Percentiles rank a stretch among this genome's conserved stretches.
Evolutionary conservation across 306 rosid species (phyloP).

Genomic region (Abrus precatorius): DNA sequence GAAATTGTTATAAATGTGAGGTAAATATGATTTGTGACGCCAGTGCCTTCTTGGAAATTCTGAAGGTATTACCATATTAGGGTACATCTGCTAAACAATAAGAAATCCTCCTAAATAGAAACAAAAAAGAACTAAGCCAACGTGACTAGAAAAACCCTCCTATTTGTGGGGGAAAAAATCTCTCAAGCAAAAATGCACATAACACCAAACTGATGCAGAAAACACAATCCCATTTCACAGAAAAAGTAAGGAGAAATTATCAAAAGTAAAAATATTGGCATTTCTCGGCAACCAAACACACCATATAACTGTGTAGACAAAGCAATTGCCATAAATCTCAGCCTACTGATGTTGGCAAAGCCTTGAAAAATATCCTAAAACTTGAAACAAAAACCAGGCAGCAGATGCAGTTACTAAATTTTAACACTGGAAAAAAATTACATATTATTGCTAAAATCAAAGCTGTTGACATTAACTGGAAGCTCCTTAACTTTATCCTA

Average conservation of each 20-base stretch:
- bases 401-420: conserved; percentile 3
- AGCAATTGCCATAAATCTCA: conserved; percentile 6
- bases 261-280: background rate
- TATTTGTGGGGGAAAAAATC: background rate
- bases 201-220: conserved; percentile 18
- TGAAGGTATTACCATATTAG: background rate
- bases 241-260: background rate
- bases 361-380: background rate
- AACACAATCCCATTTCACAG: background rate
- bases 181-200: conserved; percentile 19
- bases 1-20: conserved; percentile 27
- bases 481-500: conserved; percentile 10
- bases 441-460: background rate
- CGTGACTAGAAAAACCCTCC: conserved; percentile 9
- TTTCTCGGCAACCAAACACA: conserved; percentile 14
- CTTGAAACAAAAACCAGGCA: conserved; percentile 1
- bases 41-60: conserved; percentile 16
- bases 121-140: conserved; percentile 16
- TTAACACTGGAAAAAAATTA: background rate
- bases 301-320: conserved; percentile 1
- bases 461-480: background rate
- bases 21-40: background rate
- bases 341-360: background rate
- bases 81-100: background rate
- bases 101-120: conserved; percentile 18